Conservation (phyloP, 202 grass and related monocot genomes). For the Zoysia matrella region DNA sequence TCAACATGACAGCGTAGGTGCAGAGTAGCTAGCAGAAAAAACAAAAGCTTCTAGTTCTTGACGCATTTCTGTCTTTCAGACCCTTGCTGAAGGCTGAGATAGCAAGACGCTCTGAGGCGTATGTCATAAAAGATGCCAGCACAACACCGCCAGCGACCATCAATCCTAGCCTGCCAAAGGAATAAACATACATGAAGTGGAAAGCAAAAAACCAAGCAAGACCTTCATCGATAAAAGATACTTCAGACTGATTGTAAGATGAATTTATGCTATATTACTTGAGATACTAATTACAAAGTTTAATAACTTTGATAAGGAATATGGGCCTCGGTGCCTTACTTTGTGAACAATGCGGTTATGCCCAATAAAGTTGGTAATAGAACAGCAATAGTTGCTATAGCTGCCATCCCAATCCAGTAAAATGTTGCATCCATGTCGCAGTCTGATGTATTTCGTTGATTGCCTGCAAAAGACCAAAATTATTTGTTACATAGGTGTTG, state of each 20-base stretch:
- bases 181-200: slow-evolving; percentile 17
- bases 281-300: neutral
- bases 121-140: slow-evolving; percentile 78
- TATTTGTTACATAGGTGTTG: slow-evolving; percentile 17
- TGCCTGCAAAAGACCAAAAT: slow-evolving; percentile 51
- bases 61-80: slow-evolving; percentile 55
- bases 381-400: slow-evolving; percentile 65
- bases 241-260: neutral
- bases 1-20: slow-evolving; percentile 20
- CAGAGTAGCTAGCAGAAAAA: slow-evolving; percentile 49
- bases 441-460: slow-evolving; percentile 61
- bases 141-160: slow-evolving; percentile 74
- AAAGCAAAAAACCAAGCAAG: slow-evolving; percentile 8
- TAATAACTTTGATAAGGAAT: neutral
- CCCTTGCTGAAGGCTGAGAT: slow-evolving; percentile 77
- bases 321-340: slow-evolving; percentile 53
- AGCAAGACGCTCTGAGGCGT: slow-evolving; percentile 81
- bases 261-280: neutral
- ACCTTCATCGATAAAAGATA: neutral
- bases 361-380: slow-evolving; percentile 69
- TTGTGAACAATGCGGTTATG: slow-evolving; percentile 81
- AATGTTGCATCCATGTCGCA: slow-evolving; percentile 54
- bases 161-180: slow-evolving; percentile 79
- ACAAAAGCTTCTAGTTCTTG: slow-evolving; percentile 57
- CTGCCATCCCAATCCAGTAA: slow-evolving; percentile 79